Conservation (phyloP, 805 yeast species). For the Diddensiella transvaalensis region DNA sequence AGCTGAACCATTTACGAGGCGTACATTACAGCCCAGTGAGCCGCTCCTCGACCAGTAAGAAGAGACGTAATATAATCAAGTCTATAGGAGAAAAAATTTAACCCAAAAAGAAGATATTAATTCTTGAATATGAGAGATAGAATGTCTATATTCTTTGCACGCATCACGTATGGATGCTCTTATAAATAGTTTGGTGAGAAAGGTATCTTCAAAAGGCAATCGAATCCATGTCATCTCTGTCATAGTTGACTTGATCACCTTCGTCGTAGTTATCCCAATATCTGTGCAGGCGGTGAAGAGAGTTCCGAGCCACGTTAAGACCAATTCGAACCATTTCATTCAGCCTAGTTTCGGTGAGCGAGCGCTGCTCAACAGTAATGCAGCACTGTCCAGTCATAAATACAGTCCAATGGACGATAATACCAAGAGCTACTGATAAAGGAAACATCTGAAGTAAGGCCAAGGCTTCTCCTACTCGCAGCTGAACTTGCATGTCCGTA, state of each 20-base stretch:
- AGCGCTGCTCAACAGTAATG: slow-evolving; percentile 10
- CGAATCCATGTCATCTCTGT: slow-evolving; percentile 16
- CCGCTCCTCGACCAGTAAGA: no score
- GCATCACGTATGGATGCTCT: no score
- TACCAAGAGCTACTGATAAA: slow-evolving; percentile 15
- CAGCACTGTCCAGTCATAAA: slow-evolving; percentile 18
- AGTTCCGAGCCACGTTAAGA: slow-evolving; percentile 17
- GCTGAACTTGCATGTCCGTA: slow-evolving; percentile 5
- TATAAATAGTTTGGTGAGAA: no score
- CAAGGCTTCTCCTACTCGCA: background rate
- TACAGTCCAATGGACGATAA: slow-evolving; percentile 19
- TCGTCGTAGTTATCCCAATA: slow-evolving; percentile 19
- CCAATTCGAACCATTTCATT: slow-evolving; percentile 14
- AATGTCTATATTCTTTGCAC: no score
- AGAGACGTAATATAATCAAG: no score
- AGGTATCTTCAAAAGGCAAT: slow-evolving; percentile 18
- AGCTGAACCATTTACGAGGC: no score
- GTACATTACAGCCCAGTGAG: no score
- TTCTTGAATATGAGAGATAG: no score
- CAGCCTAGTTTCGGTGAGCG: slow-evolving; percentile 14
- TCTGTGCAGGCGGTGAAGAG: slow-evolving; percentile 16
- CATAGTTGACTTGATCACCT: slow-evolving; percentile 3
- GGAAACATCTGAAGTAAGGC: slow-evolving; percentile 11
- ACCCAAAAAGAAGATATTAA: no score
- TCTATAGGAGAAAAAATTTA: no score